Evolutionary conservation across 495 filamentous ascomycete genomes (phyloP).

Genomic region (Choiromyces venosus): DNA sequence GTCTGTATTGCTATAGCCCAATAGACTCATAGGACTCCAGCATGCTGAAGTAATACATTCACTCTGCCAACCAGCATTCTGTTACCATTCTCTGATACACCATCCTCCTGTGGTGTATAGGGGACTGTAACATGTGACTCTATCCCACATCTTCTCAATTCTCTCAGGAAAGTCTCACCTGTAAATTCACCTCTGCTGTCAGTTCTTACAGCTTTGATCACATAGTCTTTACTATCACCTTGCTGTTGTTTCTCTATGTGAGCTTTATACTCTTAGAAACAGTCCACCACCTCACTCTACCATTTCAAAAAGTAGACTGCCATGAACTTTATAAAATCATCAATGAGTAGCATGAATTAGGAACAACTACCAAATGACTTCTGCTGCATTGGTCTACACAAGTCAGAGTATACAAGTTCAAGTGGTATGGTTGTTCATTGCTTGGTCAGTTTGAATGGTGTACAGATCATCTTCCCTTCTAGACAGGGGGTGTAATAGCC

Average conservation of each 20-base stretch:
- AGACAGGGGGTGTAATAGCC: neutral
- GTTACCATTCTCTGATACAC: neutral
- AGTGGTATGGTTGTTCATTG: neutral
- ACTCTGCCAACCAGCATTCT: neutral
- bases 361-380: neutral
- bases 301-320: neutral
- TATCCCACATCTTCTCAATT: neutral
- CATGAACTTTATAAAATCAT: neutral
- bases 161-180: neutral
- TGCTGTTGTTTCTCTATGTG: neutral
- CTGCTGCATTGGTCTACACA: neutral
- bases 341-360: neutral
- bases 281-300: fast-evolving
- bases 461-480: neutral
- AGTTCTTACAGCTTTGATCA: neutral
- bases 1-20: neutral
- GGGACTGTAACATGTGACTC: neutral
- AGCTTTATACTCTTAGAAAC: neutral
- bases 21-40: neutral
- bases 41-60: neutral
- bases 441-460: neutral
- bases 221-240: neutral
- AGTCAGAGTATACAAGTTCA: neutral
- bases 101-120: neutral
- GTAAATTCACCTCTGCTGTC: neutral